Conservation (phyloP, 352 stramenopile species). For the Phytopythium sindhum region DNA sequence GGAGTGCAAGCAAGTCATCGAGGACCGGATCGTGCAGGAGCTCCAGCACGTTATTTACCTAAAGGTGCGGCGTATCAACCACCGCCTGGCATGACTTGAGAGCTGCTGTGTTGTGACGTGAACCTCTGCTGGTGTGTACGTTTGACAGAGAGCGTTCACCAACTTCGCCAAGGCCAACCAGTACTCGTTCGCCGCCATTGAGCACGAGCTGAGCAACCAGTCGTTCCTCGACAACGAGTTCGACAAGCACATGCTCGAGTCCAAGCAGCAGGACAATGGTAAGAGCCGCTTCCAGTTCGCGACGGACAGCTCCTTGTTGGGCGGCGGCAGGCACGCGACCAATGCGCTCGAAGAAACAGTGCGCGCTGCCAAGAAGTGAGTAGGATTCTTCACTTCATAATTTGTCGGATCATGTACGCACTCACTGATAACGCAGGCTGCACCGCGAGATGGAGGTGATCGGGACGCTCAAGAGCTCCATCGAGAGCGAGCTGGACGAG, state of each 20-base stretch:
- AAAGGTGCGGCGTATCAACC: constrained; percentile 25
- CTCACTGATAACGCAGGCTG: constrained; percentile 29
- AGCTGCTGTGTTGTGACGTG: neutral
- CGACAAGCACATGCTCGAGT: constrained; percentile 44
- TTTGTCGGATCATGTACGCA: neutral
- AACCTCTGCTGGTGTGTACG: neutral
- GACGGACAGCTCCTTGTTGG: neutral
- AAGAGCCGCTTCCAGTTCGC: constrained; percentile 7
- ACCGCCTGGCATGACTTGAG: neutral
- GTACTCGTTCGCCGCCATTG: constrained; percentile 63
- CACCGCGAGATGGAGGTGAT: constrained; percentile 76
- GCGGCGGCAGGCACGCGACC: constrained; percentile 7
- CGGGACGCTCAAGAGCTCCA: constrained; percentile 65
- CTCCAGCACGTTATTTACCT: constrained; percentile 74
- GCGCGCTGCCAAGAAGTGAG: constrained; percentile 66
- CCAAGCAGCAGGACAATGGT: constrained; percentile 22
- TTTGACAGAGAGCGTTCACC: constrained; percentile 40
- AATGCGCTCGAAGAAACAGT: constrained; percentile 56
- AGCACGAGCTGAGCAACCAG: constrained; percentile 69
- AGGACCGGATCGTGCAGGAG: constrained; percentile 72
- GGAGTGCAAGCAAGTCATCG: constrained; percentile 83
- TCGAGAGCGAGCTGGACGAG: constrained; percentile 60
- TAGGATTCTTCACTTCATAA: neutral
- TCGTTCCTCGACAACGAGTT: constrained; percentile 57
- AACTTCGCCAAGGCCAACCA: constrained; percentile 63